Percentiles rank a stretch among this genome's conserved stretches.
Evolutionary conservation across 2,329 filamentous ascomycete species (phyloP).

Genomic region (Biscogniauxia mediterranea): DNA sequence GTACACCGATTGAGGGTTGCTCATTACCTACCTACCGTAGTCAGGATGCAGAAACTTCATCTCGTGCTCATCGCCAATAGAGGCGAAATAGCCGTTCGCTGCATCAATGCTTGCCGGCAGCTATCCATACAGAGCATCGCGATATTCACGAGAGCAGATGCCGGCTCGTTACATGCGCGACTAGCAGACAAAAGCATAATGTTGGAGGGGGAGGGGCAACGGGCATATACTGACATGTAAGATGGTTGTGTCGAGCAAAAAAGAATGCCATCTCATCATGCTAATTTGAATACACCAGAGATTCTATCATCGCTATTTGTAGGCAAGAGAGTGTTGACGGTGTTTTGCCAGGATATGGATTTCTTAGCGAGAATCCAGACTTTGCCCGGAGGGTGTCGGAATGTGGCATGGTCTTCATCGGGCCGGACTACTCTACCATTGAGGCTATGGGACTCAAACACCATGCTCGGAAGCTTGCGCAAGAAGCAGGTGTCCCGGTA

Average conservation of each 20-base stretch:
- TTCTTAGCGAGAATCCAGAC: slow-evolving; percentile 59
- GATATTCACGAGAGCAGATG: slow-evolving; percentile 19
- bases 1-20: too few species aligned
- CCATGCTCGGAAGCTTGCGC: slow-evolving; percentile 27
- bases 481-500: slow-evolving; percentile 31
- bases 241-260: not conserved
- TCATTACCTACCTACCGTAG: too few species aligned
- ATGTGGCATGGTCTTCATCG: slow-evolving; percentile 57
- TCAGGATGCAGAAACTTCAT: slow-evolving; percentile 6
- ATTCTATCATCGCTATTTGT: too few species aligned
- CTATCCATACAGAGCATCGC: slow-evolving; percentile 16
- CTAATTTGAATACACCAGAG: too few species aligned
- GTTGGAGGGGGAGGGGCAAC: slow-evolving; percentile 15
- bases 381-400: slow-evolving; percentile 50
- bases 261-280: too few species aligned
- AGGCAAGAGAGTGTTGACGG: slow-evolving; percentile 29
- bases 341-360: slow-evolving; percentile 65
- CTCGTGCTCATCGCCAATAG: slow-evolving; percentile 7
- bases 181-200: slow-evolving; percentile 19
- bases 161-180: slow-evolving; percentile 19
- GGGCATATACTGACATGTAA: slow-evolving; percentile 20
- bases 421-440: slow-evolving; percentile 53
- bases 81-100: too few species aligned
- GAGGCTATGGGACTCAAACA: slow-evolving; percentile 36
- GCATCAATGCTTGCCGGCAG: slow-evolving; percentile 6